A percentile compares a stretch with the other conserved stretches of the same genome.
Conservation (phyloP, 73 alveolate genomes). For the Tetrahymena borealis region DNA sequence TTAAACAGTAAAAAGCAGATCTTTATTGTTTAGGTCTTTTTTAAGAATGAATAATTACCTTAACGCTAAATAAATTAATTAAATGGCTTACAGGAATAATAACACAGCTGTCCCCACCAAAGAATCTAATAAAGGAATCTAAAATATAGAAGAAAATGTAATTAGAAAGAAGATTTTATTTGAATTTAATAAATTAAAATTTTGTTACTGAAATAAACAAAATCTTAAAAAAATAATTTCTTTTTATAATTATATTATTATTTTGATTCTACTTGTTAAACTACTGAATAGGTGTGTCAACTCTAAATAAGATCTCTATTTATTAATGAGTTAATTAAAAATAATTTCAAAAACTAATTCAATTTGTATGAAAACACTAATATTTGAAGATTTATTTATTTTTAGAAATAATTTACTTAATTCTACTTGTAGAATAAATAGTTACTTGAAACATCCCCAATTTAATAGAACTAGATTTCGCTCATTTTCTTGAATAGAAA, state of each 20-base stretch:
- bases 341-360: too few relatives aligned
- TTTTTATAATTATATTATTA: too few relatives aligned
- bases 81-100: not conserved
- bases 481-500: not conserved
- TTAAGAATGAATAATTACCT: not conserved
- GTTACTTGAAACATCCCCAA: not conserved
- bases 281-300: too few relatives aligned
- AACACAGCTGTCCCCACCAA: not conserved
- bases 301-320: too few relatives aligned
- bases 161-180: not conserved
- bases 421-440: not conserved
- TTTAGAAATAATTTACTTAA: not conserved
- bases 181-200: not conserved
- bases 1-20: not conserved
- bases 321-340: too few relatives aligned
- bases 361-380: too few relatives aligned
- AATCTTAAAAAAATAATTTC: too few relatives aligned
- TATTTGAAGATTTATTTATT: too few relatives aligned
- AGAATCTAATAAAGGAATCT: not conserved
- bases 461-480: not conserved
- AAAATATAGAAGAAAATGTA: not conserved
- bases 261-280: too few relatives aligned
- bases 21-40: not conserved
- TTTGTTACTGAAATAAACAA: too few relatives aligned
- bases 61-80: not conserved